Percentiles rank a stretch among this genome's conserved stretches.
Conservation (phyloP, 202 grass and related monocot genomes). For the Schoenoplectus triqueter region DNA sequence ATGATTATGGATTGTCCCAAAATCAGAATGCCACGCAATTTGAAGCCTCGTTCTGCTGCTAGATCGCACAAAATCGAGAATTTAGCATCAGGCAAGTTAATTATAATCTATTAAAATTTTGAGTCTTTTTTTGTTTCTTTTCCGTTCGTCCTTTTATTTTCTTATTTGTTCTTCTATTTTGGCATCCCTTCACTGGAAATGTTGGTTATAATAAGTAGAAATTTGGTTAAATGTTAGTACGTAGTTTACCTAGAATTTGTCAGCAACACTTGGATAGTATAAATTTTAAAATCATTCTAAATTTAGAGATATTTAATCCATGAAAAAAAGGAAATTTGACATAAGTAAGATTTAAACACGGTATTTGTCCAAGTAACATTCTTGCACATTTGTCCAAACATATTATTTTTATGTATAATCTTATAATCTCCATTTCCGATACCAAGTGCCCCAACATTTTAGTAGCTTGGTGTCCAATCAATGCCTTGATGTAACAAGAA, state of each 20-base stretch:
- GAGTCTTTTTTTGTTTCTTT: not conserved
- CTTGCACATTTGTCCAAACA: not conserved
- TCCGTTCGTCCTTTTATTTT: not conserved
- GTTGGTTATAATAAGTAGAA: too few species aligned
- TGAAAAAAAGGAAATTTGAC: not conserved
- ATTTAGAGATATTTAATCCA: not conserved
- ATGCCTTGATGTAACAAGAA: not conserved
- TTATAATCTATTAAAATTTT: not conserved
- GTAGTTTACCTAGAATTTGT: not conserved
- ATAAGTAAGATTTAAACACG: slow-evolving; percentile 15
- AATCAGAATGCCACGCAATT: slow-evolving; percentile 13
- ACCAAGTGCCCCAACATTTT: too few species aligned
- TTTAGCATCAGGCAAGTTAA: not conserved
- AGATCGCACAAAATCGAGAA: not conserved
- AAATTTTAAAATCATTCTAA: too few species aligned
- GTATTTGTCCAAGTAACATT: not conserved
- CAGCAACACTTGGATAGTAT: not conserved
- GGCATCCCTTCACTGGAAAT: too few species aligned
- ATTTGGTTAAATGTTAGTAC: too few species aligned
- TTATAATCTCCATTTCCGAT: slow-evolving; percentile 25
- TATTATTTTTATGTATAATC: not conserved
- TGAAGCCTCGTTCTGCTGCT: not conserved
- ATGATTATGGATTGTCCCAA: slow-evolving; percentile 33
- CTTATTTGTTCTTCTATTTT: too few species aligned
- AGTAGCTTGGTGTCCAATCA: not conserved